These are phyloP conservation scores for Nadsonia commutata DNA, from an alignment of 1,139 yeast species.

Conservation along the genomic window DNA sequence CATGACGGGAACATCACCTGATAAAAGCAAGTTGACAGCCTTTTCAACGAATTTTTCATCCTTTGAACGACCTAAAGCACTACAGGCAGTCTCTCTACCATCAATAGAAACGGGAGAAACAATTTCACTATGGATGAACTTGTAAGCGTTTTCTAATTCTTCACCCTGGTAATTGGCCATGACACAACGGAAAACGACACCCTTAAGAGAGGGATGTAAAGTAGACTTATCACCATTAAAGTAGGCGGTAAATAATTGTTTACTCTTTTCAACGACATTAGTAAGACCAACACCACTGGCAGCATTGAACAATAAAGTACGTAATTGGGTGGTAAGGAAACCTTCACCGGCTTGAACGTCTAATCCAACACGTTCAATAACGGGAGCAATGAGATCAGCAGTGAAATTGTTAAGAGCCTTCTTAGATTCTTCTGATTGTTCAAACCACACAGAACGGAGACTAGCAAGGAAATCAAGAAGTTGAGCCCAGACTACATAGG, in stretches of 20 bases:
- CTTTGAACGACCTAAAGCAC: constrained; percentile 45
- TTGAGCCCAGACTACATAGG: constrained; percentile 53
- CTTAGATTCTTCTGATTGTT: constrained; percentile 27
- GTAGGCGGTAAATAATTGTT: constrained; percentile 28
- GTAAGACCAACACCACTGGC: constrained; percentile 39
- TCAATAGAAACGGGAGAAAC: constrained; percentile 46
- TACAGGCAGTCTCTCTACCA: constrained; percentile 49
- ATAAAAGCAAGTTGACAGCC: constrained; percentile 28
- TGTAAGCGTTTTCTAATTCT: constrained; percentile 28
- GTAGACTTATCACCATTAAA: constrained; percentile 22
- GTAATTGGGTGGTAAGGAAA: constrained; percentile 37
- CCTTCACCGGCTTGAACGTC: constrained; percentile 23
- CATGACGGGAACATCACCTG: constrained; percentile 46
- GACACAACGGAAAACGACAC: constrained; percentile 39
- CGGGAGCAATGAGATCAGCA: constrained; percentile 30
- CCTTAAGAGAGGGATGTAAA: constrained; percentile 42
- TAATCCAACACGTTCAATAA: constrained; percentile 28
- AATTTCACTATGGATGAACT: constrained; percentile 35
- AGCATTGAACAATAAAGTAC: constrained; percentile 34
- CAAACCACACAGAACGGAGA: constrained; percentile 35
- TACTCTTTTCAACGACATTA: constrained; percentile 35
- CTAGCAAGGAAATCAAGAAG: constrained; percentile 32
- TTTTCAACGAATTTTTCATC: constrained; percentile 25
- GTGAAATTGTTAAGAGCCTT: constrained; percentile 29
- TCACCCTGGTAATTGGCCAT: constrained; percentile 28